Conservation (phyloP, 495 filamentous ascomycete genomes). For the Hamigera avellanea region DNA sequence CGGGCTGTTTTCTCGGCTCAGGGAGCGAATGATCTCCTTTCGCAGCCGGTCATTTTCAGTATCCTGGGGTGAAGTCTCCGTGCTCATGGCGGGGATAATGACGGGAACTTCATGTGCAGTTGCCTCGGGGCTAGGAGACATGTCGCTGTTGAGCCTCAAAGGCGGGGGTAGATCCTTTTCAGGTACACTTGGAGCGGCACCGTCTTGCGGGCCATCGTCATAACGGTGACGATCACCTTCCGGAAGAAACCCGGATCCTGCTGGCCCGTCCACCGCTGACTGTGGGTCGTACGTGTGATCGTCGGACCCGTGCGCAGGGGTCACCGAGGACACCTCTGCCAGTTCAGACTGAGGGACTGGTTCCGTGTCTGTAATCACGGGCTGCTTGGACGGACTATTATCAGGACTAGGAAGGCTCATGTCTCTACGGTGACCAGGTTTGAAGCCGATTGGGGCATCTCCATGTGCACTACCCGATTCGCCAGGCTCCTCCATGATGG, state of each 20-base stretch:
- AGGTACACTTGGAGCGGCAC: conserved; percentile 16
- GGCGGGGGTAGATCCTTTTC: conserved; percentile 32
- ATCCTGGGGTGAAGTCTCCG: conserved; percentile 44
- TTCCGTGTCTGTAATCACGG: conserved; percentile 34
- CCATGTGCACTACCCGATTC: conserved; percentile 21
- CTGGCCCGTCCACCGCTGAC: neutral
- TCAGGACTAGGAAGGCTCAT: conserved; percentile 49
- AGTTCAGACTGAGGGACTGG: conserved; percentile 25
- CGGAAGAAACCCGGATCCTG: no score
- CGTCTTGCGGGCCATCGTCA: no score
- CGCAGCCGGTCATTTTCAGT: conserved; percentile 66
- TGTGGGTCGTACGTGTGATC: neutral
- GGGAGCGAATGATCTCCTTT: conserved; percentile 71
- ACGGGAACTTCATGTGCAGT: conserved; percentile 22
- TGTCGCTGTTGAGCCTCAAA: conserved; percentile 20
- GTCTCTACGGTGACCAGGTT: conserved; percentile 48
- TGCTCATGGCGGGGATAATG: conserved; percentile 43
- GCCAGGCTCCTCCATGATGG: conserved; percentile 44
- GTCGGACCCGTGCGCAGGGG: conserved; percentile 10
- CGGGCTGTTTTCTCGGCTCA: conserved; percentile 41
- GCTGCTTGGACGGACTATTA: conserved; percentile 51
- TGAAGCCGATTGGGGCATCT: conserved; percentile 27
- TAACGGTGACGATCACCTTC: no score
- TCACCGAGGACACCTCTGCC: conserved; percentile 30
- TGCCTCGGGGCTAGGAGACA: conserved; percentile 4